Evolutionary conservation across 2,329 filamentous ascomycete species (phyloP).

Genomic region (Arachnomyces sp.): DNA sequence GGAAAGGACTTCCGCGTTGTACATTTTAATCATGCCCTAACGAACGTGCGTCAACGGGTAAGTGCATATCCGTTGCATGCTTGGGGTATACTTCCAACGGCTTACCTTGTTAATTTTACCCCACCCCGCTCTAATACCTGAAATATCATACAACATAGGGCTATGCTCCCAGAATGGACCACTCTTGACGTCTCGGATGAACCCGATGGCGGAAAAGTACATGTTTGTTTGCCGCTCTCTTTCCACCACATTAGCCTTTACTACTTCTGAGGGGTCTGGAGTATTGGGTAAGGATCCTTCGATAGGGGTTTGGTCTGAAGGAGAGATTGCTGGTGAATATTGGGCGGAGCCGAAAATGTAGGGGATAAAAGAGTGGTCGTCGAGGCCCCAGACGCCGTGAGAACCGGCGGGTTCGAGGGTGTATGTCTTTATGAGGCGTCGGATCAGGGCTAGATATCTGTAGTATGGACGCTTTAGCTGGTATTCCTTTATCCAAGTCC

Average conservation of each 20-base stretch:
- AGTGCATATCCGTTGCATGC: background rate
- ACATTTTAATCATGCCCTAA: slow-evolving; percentile 98
- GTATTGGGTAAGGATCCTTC: slow-evolving; percentile 69
- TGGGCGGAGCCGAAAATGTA: slow-evolving; percentile 96
- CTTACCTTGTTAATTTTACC: slow-evolving; percentile 86
- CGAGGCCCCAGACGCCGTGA: slow-evolving; percentile 96
- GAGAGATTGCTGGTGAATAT: slow-evolving; percentile 64
- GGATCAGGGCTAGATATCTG: slow-evolving; percentile 71
- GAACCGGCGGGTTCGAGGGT: slow-evolving; percentile 91
- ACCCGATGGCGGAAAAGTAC: slow-evolving; percentile 93
- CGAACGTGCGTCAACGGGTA: background rate
- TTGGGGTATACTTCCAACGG: slow-evolving; percentile 3
- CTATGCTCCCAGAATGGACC: slow-evolving; percentile 97
- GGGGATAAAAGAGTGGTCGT: slow-evolving; percentile 88
- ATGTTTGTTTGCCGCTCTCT: slow-evolving; percentile 61
- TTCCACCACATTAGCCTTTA: slow-evolving; percentile 56
- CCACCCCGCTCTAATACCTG: slow-evolving; percentile 86
- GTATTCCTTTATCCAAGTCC: too few relatives aligned
- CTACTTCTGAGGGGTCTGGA: slow-evolving; percentile 63
- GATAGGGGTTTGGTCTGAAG: slow-evolving; percentile 56
- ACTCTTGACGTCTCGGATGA: slow-evolving; percentile 94
- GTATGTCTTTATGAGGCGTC: slow-evolving; percentile 78
- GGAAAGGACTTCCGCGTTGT: slow-evolving; percentile 86
- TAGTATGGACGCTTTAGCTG: background rate
- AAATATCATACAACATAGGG: slow-evolving; percentile 88